These are phyloP conservation scores for Yarrowia deformans DNA, from an alignment of 805 yeast species.

Conservation along the genomic window DNA sequence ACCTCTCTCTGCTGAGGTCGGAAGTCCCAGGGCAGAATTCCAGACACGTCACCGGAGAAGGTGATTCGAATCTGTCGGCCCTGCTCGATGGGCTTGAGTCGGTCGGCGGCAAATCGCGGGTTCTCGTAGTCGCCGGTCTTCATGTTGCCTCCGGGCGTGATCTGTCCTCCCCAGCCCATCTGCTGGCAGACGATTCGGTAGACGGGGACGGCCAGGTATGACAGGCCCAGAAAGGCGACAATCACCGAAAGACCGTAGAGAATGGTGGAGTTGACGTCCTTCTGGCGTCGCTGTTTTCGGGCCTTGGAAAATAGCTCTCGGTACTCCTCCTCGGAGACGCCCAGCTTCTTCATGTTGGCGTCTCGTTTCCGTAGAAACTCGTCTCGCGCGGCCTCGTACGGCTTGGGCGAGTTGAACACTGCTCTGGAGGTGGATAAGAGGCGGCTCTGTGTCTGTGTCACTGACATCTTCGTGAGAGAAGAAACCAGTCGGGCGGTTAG, in stretches of 20 bases:
- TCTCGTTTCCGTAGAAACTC: constrained; percentile 27
- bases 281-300: constrained; percentile 37
- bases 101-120: constrained; percentile 81
- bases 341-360: constrained; percentile 39
- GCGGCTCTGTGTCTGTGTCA: neutral
- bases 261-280: constrained; percentile 43
- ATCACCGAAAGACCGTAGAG: constrained; percentile 59
- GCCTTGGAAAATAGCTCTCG: constrained; percentile 24
- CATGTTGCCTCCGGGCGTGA: constrained; percentile 56
- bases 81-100: constrained; percentile 84
- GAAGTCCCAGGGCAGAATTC: constrained; percentile 92
- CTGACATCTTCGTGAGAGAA: neutral
- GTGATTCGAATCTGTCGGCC: constrained; percentile 80
- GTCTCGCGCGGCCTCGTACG: constrained; percentile 32
- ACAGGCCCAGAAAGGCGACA: constrained; percentile 72
- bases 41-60: constrained; percentile 91
- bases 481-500: neutral
- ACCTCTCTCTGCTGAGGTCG: constrained; percentile 95
- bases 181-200: constrained; percentile 91
- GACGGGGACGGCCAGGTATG: constrained; percentile 91
- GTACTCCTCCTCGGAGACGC: constrained; percentile 36
- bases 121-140: constrained; percentile 55
- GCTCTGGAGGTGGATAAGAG: constrained; percentile 4
- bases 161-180: constrained; percentile 97
- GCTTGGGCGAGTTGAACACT: constrained; percentile 9